Evolutionary conservation across 208 protist species (phyloP).

Genomic region (Trypanosoma cruzi): DNA sequence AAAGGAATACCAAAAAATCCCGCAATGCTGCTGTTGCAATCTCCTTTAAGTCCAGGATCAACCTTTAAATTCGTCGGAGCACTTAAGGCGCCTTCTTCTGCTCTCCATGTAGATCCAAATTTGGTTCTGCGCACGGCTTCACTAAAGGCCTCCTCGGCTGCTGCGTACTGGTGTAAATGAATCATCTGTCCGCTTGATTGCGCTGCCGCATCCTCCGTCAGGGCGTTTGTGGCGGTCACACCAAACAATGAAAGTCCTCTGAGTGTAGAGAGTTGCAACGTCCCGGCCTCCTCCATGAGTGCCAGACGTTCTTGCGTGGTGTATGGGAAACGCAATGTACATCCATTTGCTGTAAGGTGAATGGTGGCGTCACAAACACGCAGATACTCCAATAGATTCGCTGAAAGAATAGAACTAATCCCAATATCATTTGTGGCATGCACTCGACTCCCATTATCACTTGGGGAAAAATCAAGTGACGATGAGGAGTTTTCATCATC

Average conservation of each 20-base stretch:
- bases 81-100: neutral
- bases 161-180: constrained; percentile 46
- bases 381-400: constrained; percentile 23
- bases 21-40: neutral
- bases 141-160: constrained; percentile 39
- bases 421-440: neutral
- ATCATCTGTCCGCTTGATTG: constrained; percentile 45
- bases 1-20: constrained; percentile 1
- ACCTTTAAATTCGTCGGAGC: neutral
- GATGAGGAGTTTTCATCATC: neutral
- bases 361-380: constrained; percentile 16
- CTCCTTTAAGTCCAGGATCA: neutral
- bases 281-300: constrained; percentile 46
- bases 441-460: neutral
- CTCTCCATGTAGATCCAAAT: neutral
- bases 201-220: constrained; percentile 56
- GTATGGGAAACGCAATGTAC: constrained; percentile 57
- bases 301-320: constrained; percentile 65
- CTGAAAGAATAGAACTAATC: constrained; percentile 3
- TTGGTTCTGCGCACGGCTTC: constrained; percentile 22
- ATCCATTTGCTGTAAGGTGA: constrained; percentile 12
- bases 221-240: constrained; percentile 52
- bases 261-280: constrained; percentile 54
- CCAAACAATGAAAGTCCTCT: constrained; percentile 62
- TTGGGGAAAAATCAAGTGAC: neutral